phyloP scores from a whole-genome alignment of 2,329 filamentous ascomycete genomes.

The Lecanosticta acicola region DNA sequence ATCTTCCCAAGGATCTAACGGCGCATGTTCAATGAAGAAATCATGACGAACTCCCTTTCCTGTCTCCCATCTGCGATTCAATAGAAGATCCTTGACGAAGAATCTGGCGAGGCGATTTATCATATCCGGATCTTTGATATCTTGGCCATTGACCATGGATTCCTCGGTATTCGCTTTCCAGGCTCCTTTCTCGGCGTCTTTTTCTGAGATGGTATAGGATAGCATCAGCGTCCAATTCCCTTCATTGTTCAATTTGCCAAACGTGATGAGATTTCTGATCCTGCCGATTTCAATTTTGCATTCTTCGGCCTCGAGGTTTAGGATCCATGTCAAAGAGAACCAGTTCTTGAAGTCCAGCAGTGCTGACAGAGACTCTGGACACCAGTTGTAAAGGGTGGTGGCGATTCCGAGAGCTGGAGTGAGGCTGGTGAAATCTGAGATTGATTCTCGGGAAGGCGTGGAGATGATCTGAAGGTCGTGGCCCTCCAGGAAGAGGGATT shows the following conservation, averaged over 20 bases:
- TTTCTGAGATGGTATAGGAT: constrained; percentile 3
- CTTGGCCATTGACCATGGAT: constrained; percentile 24
- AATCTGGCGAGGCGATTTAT: constrained; percentile 6
- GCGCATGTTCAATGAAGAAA: constrained; percentile 18
- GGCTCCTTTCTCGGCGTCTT: constrained; percentile 3
- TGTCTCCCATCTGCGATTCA: constrained; percentile 14
- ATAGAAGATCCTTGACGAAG: constrained; percentile 12
- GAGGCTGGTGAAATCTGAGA: too few species aligned
- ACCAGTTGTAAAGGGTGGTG: constrained; percentile 21
- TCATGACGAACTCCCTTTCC: constrained; percentile 16
- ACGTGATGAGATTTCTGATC: constrained; percentile 17
- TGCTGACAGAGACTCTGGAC: constrained; percentile 14
- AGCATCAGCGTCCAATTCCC: constrained; percentile 19
- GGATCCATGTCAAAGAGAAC: constrained; percentile 22
- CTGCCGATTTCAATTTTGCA: constrained; percentile 19
- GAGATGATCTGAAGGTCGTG: too few species aligned
- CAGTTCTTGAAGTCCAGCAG: constrained; percentile 17
- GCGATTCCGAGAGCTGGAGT: constrained; percentile 15
- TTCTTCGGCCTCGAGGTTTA: constrained; percentile 1
- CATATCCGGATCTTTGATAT: constrained; percentile 16
- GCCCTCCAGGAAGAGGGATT: too few species aligned
- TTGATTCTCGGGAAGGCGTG: too few species aligned
- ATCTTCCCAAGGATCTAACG: constrained; percentile 18
- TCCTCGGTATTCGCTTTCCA: constrained; percentile 15
- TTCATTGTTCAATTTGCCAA: constrained; percentile 13